Evolutionary conservation across 2,329 filamentous ascomycete genomes (phyloP), one percentile per base, ranked within the genome.

Genomic region (Arthrocladium fulminans): DNA sequence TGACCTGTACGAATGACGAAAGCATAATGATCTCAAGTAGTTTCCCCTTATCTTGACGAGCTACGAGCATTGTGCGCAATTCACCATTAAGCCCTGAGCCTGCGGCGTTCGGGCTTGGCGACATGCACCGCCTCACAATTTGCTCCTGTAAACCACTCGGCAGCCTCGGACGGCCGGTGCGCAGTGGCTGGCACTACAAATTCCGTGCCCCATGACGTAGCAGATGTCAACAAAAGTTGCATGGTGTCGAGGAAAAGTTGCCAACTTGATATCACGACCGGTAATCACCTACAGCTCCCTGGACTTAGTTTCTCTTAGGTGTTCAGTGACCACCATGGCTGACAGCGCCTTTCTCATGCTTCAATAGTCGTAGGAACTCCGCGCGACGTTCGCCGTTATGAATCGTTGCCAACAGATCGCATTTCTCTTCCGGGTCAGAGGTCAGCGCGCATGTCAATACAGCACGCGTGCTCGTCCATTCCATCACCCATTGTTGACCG

Each of bases 371-470:
- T 35, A n/a, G n/a, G 6, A 35, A 9, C 6, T n/a, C 10, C 32
- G 32, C 13, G 39, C 8, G 12, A 12, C 7, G 13, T 25, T 22
- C 19, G 19, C 4, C 22, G 22, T 9, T 12, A 44, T 44, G 41
- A 44, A 44, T 9, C 9, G 25, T n/a, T 12, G 15, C 15, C 9
- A 27, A 10, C 25, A 13, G 17, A 20, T 10, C 3, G 20, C n/a
- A 12, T 9, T 15, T 7, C 27, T 44, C 41, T 25, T 44, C 9
- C 4, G 9, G 10, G 10, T 34, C n/a, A 20, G 13, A 10, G 23
- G 19, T 3, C 41, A 44, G 27, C 41, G 41, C 41, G 41, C 19
- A n/a, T 42, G n/a, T n/a, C 39, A 4, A 42, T 15, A n/a, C 27
- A 42, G 39, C 39, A 42, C 39, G 19, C 39, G 39, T 27, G 22